phyloP scores from a whole-genome alignment of 805 yeast species.

The Suhomyces vadensis region DNA sequence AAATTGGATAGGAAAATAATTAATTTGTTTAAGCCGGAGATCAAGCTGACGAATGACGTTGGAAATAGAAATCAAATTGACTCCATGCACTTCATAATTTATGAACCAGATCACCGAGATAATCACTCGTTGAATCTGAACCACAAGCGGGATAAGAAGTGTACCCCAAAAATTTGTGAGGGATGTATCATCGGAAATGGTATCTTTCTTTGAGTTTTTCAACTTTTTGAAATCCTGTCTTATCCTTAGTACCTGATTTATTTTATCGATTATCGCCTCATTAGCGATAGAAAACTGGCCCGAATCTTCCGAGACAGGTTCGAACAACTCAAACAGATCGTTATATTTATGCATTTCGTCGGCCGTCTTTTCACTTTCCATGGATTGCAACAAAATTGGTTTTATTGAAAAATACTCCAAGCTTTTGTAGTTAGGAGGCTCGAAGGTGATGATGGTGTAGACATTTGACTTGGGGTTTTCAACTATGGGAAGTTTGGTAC shows the following conservation, averaged over 20 bases:
- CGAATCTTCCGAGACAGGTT: slow-evolving; percentile 11
- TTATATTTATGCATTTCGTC: slow-evolving; percentile 19
- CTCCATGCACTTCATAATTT: slow-evolving; percentile 24
- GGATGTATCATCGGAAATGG: not conserved
- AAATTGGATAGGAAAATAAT: slow-evolving; percentile 80
- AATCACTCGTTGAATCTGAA: slow-evolving; percentile 18
- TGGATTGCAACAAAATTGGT: slow-evolving; percentile 69
- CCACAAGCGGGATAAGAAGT: slow-evolving; percentile 14
- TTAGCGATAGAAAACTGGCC: slow-evolving; percentile 28
- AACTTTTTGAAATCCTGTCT: slow-evolving; percentile 11
- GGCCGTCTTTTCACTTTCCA: slow-evolving; percentile 20
- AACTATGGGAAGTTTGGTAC: slow-evolving; percentile 6
- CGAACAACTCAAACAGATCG: slow-evolving; percentile 20
- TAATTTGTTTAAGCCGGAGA: slow-evolving; percentile 69
- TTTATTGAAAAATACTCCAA: slow-evolving; percentile 75
- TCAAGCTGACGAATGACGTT: slow-evolving; percentile 79
- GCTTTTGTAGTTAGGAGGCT: slow-evolving; percentile 67
- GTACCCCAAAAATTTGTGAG: slow-evolving; percentile 6
- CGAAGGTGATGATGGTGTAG: slow-evolving; percentile 43
- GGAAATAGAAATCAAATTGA: slow-evolving; percentile 44
- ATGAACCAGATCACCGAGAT: slow-evolving; percentile 24
- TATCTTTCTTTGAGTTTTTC: not conserved
- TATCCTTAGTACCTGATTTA: slow-evolving; percentile 30
- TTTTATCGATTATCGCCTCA: slow-evolving; percentile 31
- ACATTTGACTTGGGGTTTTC: not conserved